Base-by-base conservation (phyloP, 352 stramenopile genomes). In the Phytophthora podocarpi region DNA sequence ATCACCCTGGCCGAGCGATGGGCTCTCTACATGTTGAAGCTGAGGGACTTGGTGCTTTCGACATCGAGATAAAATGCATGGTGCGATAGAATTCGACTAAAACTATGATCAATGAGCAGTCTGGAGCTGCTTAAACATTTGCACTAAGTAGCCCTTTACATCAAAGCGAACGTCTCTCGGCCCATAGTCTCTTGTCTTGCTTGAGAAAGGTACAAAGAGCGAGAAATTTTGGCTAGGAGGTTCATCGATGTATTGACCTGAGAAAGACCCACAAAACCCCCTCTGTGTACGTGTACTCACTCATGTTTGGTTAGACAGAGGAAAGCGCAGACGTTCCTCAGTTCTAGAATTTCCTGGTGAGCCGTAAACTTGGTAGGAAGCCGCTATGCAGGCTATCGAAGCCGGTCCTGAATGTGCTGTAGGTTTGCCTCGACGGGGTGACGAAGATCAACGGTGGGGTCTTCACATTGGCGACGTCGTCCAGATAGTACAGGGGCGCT, bases 21-120 rank as follows among this genome's bases (percentile, higher is more conserved):
- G 82, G 82, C 0, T 45, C 65, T 6, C 51, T 91, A 2, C 56
- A 59, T 6, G 56, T 93, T 3, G 82, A 89, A 54, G 85, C 78
- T 2, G 78, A 91, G 54, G 69, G 62, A 4, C 62, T 80, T 5
- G 76, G 82, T 6, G 34, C 52, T 41, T 89, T 74, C 40, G 64
- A 74, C 10, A 68, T 91, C 8, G 59, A 72, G 32, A 85, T 89
- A 40, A 64, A 77, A 51, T 81, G 79, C 37, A 56, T 37, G 3
- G 80, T 89, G 24, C 76, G 79, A 31, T 81, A 74, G 56, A 59
- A 36, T 13, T 57, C 28, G 12, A 48, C 8, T n/a, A n/a, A n/a
- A n/a, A n/a, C n/a, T n/a, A n/a, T n/a, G n/a, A n/a, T n/a, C n/a
- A n/a, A n/a, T n/a, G n/a, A n/a, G n/a, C n/a, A n/a, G n/a, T n/a